phyloP scores from a whole-genome alignment of 169 alveolate species.

The Neospora caninum region DNA sequence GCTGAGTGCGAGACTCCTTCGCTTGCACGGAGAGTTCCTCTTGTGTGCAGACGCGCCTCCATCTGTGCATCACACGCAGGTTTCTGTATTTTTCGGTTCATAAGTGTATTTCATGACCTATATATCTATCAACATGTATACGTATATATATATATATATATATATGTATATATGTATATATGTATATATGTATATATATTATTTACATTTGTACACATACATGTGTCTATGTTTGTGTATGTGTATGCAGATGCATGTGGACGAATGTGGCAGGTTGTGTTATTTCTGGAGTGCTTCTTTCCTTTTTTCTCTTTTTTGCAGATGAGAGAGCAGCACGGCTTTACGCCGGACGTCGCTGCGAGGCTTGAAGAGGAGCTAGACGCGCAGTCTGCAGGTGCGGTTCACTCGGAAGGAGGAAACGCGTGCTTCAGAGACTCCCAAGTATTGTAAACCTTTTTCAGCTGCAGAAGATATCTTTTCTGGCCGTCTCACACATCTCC shows the following conservation, averaged over 20 bases:
- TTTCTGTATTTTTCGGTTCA: neutral
- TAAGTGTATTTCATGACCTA: neutral
- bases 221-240: neutral
- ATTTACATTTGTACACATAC: too few species aligned
- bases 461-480: too few species aligned
- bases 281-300: too few species aligned
- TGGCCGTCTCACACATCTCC: too few species aligned
- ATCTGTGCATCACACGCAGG: neutral
- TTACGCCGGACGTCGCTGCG: constrained; percentile 4
- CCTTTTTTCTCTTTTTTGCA: neutral
- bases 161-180: neutral
- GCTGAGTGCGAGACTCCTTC: too few species aligned
- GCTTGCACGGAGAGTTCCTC: too few species aligned
- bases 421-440: neutral
- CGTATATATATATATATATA: neutral
- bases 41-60: too few species aligned
- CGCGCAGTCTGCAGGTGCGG: constrained; percentile 11
- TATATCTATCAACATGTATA: neutral
- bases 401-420: neutral
- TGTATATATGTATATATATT: neutral
- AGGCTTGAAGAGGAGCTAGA: constrained; percentile 15
- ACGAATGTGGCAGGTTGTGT: too few species aligned
- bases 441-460: too few species aligned
- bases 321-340: constrained; percentile 6
- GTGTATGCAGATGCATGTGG: neutral